A percentile compares a stretch with the other conserved stretches of the same genome.
Conservation (phyloP, 805 yeast genomes). For the Hanseniaspora lindneri region DNA sequence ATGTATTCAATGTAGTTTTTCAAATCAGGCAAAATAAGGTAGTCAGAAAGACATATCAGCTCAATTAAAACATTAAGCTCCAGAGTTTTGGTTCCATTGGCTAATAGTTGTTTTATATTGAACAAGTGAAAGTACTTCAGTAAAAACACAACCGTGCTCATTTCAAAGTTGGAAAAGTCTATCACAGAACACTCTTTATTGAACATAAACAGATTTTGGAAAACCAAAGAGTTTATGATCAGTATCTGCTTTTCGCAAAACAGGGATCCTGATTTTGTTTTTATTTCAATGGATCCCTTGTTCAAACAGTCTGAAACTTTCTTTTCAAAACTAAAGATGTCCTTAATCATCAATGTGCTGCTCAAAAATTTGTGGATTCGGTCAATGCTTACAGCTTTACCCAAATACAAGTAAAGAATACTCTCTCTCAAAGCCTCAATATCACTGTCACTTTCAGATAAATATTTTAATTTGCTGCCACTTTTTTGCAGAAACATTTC, state of each 20-base stretch:
- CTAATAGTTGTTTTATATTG: slow-evolving; percentile 19
- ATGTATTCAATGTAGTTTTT: slow-evolving; percentile 47
- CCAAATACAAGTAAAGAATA: slow-evolving; percentile 1
- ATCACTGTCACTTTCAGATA: not conserved
- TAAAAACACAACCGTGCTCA: slow-evolving; percentile 37
- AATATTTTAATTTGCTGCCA: slow-evolving; percentile 12
- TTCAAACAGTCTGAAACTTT: not conserved
- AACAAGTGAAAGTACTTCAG: slow-evolving; percentile 48
- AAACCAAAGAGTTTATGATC: slow-evolving; percentile 47
- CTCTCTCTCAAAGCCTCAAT: slow-evolving; percentile 14
- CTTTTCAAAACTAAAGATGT: slow-evolving; percentile 10
- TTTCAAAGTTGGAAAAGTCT: slow-evolving; percentile 36
- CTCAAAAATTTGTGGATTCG: slow-evolving; percentile 18
- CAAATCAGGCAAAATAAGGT: slow-evolving; percentile 46
- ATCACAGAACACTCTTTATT: slow-evolving; percentile 25
- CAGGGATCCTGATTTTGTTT: slow-evolving; percentile 33
- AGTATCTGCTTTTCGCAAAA: slow-evolving; percentile 43
- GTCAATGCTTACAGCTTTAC: not conserved
- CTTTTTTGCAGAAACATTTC: slow-evolving; percentile 11
- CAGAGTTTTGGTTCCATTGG: slow-evolving; percentile 14
- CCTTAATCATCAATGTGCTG: slow-evolving; percentile 24
- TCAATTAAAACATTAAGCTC: slow-evolving; percentile 17
- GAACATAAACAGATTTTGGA: slow-evolving; percentile 44
- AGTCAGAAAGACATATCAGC: slow-evolving; percentile 40
- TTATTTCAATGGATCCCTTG: slow-evolving; percentile 35